A percentile compares a stretch with the other conserved stretches of the same genome.
phyloP scores from a whole-genome alignment of 1,139 yeast species.

The Magnusiomyces ingens region DNA sequence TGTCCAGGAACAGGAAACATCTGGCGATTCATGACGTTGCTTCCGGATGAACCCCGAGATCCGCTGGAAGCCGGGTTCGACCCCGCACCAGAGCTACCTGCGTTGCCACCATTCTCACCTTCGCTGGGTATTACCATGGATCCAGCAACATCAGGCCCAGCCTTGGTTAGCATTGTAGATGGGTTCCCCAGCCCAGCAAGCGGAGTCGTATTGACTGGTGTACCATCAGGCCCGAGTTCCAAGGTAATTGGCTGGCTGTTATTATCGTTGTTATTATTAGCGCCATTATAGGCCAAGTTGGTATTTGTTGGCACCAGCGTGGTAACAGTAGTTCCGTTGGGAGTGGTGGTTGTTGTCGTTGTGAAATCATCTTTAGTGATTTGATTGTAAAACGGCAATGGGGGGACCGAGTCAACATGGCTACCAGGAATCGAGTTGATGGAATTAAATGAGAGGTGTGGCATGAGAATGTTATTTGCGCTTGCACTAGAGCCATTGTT shows the following conservation, averaged over 20 bases:
- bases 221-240: slow-evolving; percentile 1
- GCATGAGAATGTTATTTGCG: neutral
- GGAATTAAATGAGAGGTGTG: slow-evolving; percentile 3
- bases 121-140: neutral
- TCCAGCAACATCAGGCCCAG: slow-evolving; percentile 16
- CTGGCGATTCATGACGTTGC: too few relatives aligned
- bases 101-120: too few relatives aligned
- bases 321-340: slow-evolving; percentile 87
- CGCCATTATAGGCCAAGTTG: slow-evolving; percentile 52
- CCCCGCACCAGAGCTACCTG: too few relatives aligned
- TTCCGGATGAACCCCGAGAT: too few relatives aligned
- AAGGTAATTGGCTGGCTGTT: slow-evolving; percentile 22
- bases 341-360: slow-evolving; percentile 78
- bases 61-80: too few relatives aligned
- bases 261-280: neutral
- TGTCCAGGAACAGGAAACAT: too few relatives aligned
- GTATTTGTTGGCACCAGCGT: slow-evolving; percentile 70
- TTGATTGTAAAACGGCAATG: slow-evolving; percentile 88
- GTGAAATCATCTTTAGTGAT: slow-evolving; percentile 88
- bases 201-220: slow-evolving; percentile 9
- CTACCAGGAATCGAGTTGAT: slow-evolving; percentile 13
- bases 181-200: slow-evolving; percentile 16
- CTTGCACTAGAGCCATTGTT: slow-evolving; percentile 5
- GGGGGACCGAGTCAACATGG: slow-evolving; percentile 36
- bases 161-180: slow-evolving; percentile 13